Base-by-base conservation (phyloP, 352 stramenopile species). In the Globisporangium lucens region DNA sequence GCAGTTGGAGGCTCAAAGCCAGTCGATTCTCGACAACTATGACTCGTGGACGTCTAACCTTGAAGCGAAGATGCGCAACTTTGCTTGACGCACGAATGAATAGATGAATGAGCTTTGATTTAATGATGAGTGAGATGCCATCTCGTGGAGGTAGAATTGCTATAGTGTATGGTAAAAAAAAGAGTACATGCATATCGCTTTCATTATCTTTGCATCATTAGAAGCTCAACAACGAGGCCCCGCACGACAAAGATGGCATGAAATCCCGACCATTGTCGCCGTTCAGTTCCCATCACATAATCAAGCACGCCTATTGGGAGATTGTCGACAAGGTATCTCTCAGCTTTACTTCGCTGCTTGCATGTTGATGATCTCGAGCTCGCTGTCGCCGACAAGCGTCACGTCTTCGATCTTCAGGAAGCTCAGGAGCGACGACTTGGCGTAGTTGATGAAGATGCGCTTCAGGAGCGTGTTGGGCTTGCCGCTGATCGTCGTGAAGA, bases 401-500 rank as follows among this genome's bases (percentile, higher is more conserved):
- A 80, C 72, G 17, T 77, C 70, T 10, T 80, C 75, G 4, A 87
- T 61, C 49, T 73, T 74, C 1, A 70, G 13, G 4, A 82, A 81
- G 62, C 72, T 74, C 41, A 87, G 62, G 13, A 73, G 63, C 30
- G 72, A 73, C 17, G 63, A 35, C 41, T 81, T 82, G 38, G 61
- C 70, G 55, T 84, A 87, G 10, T 49, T 73, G 3, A 87, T 59
- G 63, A 82, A 89, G 0, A 89, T 63, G 20, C 81, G 77, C 67
- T 86, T 86, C 35, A 89, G 58, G 22, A 79, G 56, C 47, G 69
- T 72, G 63, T 87, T 89, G 1, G 78, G 81, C 53, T 80, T 79
- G n/a, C 77, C 77, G 56, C 83, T 89, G 65, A 87, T 60, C 8
- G 78, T 86, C 22, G 77, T 85, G 63, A 86, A 85, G 6, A 89